These are phyloP conservation scores for Trichocladium uniseriatum DNA, from an alignment of 495 filamentous ascomycete genomes.

Conservation along the genomic window DNA sequence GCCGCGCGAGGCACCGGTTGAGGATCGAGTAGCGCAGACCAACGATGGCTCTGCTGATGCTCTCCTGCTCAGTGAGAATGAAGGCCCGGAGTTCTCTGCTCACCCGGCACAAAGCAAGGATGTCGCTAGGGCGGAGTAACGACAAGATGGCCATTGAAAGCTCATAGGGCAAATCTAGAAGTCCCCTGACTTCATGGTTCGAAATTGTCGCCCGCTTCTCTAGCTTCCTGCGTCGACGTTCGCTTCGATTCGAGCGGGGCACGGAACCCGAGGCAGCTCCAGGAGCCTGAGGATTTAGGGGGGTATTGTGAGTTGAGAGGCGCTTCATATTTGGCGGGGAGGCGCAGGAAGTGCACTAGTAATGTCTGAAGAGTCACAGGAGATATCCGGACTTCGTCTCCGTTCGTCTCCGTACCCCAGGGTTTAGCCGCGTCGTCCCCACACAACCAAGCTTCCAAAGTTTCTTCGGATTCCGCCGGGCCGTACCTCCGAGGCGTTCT, in stretches of 20 bases:
- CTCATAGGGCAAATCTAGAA: slow-evolving; percentile 42
- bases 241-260: slow-evolving; percentile 41
- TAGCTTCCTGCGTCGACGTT: slow-evolving; percentile 36
- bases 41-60: slow-evolving; percentile 33
- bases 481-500: no score
- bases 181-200: slow-evolving; percentile 2
- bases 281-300: no score
- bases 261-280: slow-evolving; percentile 24
- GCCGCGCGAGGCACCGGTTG: slow-evolving; percentile 39
- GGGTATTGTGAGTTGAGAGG: no score
- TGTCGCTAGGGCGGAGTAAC: slow-evolving; percentile 37
- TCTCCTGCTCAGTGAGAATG: slow-evolving; percentile 30
- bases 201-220: slow-evolving; percentile 27
- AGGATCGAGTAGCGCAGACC: slow-evolving; percentile 38
- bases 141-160: slow-evolving; percentile 37
- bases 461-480: no score
- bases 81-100: slow-evolving; percentile 30
- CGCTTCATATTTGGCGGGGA: no score
- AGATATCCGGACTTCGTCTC: no score
- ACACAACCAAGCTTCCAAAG: no score
- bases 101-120: slow-evolving; percentile 33
- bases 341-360: no score
- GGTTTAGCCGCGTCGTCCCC: no score
- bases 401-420: no score
- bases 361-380: no score